Conservation (phyloP, 2,329 filamentous ascomycete species). For the Fusarium sp. region DNA sequence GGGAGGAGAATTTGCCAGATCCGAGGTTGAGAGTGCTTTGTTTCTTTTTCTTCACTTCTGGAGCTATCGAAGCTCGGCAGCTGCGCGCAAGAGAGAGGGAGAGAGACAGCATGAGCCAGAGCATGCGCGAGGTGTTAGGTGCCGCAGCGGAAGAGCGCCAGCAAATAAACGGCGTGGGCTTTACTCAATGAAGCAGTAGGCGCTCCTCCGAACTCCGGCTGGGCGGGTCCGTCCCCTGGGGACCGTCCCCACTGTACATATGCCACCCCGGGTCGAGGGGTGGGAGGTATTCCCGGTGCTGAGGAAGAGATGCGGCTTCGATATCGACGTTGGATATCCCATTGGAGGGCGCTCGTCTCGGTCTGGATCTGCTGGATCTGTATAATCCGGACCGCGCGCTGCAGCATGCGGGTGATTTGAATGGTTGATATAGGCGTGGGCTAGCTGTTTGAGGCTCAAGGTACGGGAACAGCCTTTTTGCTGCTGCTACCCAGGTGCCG, state of each 20-base stretch:
- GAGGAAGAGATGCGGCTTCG: slow-evolving; percentile 36
- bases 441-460: slow-evolving; percentile 29
- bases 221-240: slow-evolving; percentile 40
- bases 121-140: slow-evolving; percentile 14
- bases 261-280: slow-evolving; percentile 45
- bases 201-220: slow-evolving; percentile 46
- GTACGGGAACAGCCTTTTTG: slow-evolving; percentile 25
- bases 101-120: background rate
- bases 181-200: slow-evolving; percentile 35
- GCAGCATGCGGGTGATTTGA: background rate
- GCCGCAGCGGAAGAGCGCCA: slow-evolving; percentile 16
- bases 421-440: slow-evolving; percentile 2
- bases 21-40: background rate
- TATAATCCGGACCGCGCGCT: background rate
- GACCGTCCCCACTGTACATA: slow-evolving; percentile 29
- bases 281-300: slow-evolving; percentile 40
- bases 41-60: background rate
- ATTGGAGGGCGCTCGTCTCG: background rate
- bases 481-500: slow-evolving; percentile 23
- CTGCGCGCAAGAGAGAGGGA: slow-evolving; percentile 2
- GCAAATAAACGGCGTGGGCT: slow-evolving; percentile 30
- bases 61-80: background rate
- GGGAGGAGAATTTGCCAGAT: background rate
- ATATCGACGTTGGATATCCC: background rate
- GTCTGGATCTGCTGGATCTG: background rate